Conservation (phyloP, 164 flowering plant genomes). For the Vitis rupestris region DNA sequence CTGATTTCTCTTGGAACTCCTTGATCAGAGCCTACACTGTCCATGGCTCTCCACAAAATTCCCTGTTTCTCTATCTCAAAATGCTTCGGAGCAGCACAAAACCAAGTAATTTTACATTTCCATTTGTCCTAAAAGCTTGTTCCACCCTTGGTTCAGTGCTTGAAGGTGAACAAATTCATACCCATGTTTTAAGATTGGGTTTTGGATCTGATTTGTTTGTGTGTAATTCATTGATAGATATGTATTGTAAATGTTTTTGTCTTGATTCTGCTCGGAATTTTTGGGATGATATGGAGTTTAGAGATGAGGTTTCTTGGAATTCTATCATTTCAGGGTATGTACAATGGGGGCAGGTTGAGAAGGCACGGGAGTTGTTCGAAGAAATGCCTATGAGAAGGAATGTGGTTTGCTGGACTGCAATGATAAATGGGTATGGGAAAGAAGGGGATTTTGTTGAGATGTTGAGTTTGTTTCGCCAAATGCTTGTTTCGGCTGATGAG, state of each 20-base stretch:
- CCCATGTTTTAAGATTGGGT: slow-evolving; percentile 17
- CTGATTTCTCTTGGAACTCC: slow-evolving; percentile 29
- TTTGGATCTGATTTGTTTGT: slow-evolving; percentile 14
- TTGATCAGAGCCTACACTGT: slow-evolving; percentile 25
- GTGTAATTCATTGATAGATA: slow-evolving; percentile 20
- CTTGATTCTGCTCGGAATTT: slow-evolving; percentile 16
- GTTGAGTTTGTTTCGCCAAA: too few relatives aligned
- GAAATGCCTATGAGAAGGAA: too few relatives aligned
- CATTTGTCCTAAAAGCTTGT: slow-evolving; percentile 31
- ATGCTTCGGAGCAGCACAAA: slow-evolving; percentile 20
- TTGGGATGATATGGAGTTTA: slow-evolving; percentile 31
- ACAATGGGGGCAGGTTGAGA: not conserved
- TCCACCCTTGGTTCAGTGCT: slow-evolving; percentile 11
- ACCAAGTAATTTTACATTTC: slow-evolving; percentile 20
- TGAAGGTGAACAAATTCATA: slow-evolving; percentile 26
- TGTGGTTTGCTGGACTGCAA: too few relatives aligned
- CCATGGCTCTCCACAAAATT: slow-evolving; percentile 15
- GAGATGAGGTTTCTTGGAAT: slow-evolving; percentile 36
- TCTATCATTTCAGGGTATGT: slow-evolving; percentile 24
- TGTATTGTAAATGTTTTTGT: slow-evolving; percentile 27
- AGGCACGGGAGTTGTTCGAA: not conserved
- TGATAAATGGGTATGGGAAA: too few relatives aligned
- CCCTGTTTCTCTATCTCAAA: slow-evolving; percentile 25
- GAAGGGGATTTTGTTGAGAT: too few relatives aligned
- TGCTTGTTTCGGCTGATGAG: too few relatives aligned